Evolutionary conservation across 129 eudicot genomes (phyloP), one percentile per base, ranked within the genome.

Genomic region (Tanacetum coccineum): DNA sequence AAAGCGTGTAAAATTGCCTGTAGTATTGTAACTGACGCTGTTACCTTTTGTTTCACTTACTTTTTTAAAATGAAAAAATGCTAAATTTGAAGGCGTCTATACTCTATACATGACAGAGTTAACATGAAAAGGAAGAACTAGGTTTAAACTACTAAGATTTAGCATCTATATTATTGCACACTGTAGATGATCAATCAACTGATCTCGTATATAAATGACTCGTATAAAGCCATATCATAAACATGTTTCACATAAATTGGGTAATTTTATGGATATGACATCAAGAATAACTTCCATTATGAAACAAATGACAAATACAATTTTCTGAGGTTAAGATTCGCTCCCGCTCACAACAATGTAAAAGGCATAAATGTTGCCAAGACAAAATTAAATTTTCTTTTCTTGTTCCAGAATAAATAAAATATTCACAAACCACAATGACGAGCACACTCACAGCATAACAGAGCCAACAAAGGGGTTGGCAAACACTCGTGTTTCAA

Each of bases 361-460:
- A 65, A 65, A 55, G 39, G 20, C 60, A 30, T 48, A 60, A 50
- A 18, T 26, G 20, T 63, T 65, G 52, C 69, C 32, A 17, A 18
- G 42, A 49, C 15, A 14, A 19, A 50, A 32, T 22, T 22, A 1
- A 1, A 22, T 22, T 22, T 68, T 20, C 36, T 48, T 26, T 51
- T 66, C 21, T 26, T 49, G 13, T 48, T 69, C 44, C 57, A 9
- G 26, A 12, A 17, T 30, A 26, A 47, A 70, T 59, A 5, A 22
- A 20, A 63, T 39, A 36, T 68, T 61, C 54, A 47, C 22, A 79
- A 19, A 55, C 64, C 44, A 57, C 53, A 77, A 62, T 32, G 66
- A 63, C 17, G 57, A 59, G 72, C 78, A 67, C 75, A 67, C 78
- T 47, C 11, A 50, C 55, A 77, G 42, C 42, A 36, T 36, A 36